These are phyloP conservation scores for Diaporthe destruens DNA, from an alignment of 2,329 filamentous ascomycete genomes.

Conservation along the genomic window DNA sequence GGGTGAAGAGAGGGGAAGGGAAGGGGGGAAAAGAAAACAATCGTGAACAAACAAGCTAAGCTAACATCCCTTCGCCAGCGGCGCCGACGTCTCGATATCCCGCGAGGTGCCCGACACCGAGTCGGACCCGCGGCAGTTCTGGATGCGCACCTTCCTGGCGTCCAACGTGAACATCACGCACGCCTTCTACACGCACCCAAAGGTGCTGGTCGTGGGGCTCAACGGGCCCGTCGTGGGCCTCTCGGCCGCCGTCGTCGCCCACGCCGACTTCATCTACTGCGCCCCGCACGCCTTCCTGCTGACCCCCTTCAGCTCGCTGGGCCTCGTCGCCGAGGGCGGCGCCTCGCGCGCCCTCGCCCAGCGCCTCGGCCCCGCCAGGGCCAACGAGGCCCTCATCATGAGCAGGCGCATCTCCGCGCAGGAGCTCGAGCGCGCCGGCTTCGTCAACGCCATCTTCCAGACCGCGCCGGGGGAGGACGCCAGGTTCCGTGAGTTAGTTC, in stretches of 20 bases:
- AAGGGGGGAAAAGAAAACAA: neutral
- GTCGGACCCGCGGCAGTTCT: slow-evolving; percentile 61
- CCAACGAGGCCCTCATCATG: slow-evolving; percentile 95
- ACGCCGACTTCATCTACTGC: slow-evolving; percentile 93
- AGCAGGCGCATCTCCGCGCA: slow-evolving; percentile 80
- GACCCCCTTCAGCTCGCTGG: slow-evolving; percentile 90
- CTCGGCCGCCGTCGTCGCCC: slow-evolving; percentile 83
- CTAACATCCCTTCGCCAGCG: no score
- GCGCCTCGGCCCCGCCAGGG: slow-evolving; percentile 82
- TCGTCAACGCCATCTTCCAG: slow-evolving; percentile 85
- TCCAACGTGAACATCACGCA: slow-evolving; percentile 92
- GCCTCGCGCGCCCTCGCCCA: slow-evolving; percentile 83
- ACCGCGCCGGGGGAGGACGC: slow-evolving; percentile 69
- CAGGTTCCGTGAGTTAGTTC: slow-evolving; percentile 78
- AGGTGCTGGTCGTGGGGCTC: slow-evolving; percentile 90
- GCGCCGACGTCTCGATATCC: slow-evolving; percentile 79
- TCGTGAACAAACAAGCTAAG: no score
- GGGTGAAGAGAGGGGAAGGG: no score
- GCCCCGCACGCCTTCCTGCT: slow-evolving; percentile 85
- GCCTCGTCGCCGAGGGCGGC: slow-evolving; percentile 90
- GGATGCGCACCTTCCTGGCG: slow-evolving; percentile 79
- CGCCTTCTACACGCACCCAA: slow-evolving; percentile 92
- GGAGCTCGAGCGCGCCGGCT: slow-evolving; percentile 82
- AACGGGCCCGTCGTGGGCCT: slow-evolving; percentile 94
- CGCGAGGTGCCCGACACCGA: slow-evolving; percentile 55